These are phyloP conservation scores for Hippophae gyantsensis DNA, from an alignment of 306 rosid species.

Conservation along the genomic window DNA sequence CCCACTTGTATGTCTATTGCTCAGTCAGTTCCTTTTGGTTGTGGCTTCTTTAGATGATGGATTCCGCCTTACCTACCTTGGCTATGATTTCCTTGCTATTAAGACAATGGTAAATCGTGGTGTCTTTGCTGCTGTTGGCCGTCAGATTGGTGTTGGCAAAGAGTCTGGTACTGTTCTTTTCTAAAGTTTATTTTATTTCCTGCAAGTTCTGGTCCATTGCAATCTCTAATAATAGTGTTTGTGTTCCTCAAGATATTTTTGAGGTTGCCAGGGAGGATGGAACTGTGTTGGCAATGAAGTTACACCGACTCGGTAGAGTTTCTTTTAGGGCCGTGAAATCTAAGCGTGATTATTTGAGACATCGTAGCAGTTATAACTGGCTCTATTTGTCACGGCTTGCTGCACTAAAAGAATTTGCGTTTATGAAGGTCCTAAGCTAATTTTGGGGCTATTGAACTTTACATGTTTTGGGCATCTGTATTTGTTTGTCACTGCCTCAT, in stretches of 20 bases:
- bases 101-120: slow-evolving; percentile 85
- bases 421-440: slow-evolving; percentile 62
- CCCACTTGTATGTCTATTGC: too few species aligned
- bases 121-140: slow-evolving; percentile 75
- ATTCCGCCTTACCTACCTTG: slow-evolving; percentile 87
- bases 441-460: not conserved
- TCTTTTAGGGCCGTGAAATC: slow-evolving; percentile 91
- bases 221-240: slow-evolving; percentile 3
- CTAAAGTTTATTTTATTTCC: not conserved
- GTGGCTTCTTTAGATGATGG: slow-evolving; percentile 64
- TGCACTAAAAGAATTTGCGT: slow-evolving; percentile 80
- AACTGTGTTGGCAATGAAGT: slow-evolving; percentile 68
- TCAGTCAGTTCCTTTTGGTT: slow-evolving; percentile 3
- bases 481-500: not conserved
- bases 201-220: not conserved
- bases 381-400: slow-evolving; percentile 91
- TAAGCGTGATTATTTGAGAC: slow-evolving; percentile 88
- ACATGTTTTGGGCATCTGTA: slow-evolving; percentile 1
- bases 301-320: slow-evolving; percentile 85
- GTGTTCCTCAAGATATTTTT: slow-evolving; percentile 57
- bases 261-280: slow-evolving; percentile 93
- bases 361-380: slow-evolving; percentile 85
- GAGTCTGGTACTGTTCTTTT: slow-evolving; percentile 57
- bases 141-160: slow-evolving; percentile 94
- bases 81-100: slow-evolving; percentile 94